Conservation (phyloP, 2,329 filamentous ascomycete species). For the Cordyceps cicadae region DNA sequence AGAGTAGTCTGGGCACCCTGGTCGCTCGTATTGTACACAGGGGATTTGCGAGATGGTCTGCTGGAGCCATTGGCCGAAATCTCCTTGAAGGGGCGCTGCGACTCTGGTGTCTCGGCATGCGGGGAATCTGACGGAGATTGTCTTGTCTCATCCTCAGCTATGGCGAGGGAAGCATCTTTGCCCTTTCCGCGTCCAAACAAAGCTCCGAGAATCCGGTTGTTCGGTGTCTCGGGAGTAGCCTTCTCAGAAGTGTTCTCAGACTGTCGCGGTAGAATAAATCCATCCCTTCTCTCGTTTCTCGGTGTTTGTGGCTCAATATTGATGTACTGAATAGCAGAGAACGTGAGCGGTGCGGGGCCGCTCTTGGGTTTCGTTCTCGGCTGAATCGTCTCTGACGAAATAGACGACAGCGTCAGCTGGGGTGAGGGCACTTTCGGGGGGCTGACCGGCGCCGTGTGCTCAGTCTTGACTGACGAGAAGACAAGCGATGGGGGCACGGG, state of each 20-base stretch:
- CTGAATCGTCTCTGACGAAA: conserved; percentile 11
- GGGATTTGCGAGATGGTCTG: conserved; percentile 31
- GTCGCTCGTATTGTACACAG: conserved; percentile 46
- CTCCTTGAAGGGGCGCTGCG: conserved; percentile 51
- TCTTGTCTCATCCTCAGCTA: conserved; percentile 58
- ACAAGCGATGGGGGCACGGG: conserved; percentile 19
- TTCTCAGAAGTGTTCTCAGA: conserved; percentile 21
- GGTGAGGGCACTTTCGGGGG: conserved; percentile 11
- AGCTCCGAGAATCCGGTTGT: conserved; percentile 33
- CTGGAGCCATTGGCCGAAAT: conserved; percentile 50
- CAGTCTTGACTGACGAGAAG: conserved; percentile 24
- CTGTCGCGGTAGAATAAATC: conserved; percentile 47
- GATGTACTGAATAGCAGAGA: conserved; percentile 32
- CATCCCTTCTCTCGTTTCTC: conserved; percentile 46
- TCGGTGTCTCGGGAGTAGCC: conserved; percentile 30
- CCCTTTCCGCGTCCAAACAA: conserved; percentile 37
- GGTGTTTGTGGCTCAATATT: conserved; percentile 39
- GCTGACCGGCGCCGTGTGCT: conserved; percentile 29
- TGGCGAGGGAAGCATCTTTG: conserved; percentile 35
- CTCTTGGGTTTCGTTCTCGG: conserved; percentile 4
- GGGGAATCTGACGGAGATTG: conserved; percentile 39
- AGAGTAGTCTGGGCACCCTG: conserved; percentile 75
- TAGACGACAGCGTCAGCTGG: conserved; percentile 17
- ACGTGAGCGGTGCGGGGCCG: conserved; percentile 14
- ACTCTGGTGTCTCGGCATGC: conserved; percentile 42